A percentile compares a stretch with the other conserved stretches of the same genome.
phyloP scores from a whole-genome alignment of 2,329 filamentous ascomycete species.

The Achaetomium macrosporum region DNA sequence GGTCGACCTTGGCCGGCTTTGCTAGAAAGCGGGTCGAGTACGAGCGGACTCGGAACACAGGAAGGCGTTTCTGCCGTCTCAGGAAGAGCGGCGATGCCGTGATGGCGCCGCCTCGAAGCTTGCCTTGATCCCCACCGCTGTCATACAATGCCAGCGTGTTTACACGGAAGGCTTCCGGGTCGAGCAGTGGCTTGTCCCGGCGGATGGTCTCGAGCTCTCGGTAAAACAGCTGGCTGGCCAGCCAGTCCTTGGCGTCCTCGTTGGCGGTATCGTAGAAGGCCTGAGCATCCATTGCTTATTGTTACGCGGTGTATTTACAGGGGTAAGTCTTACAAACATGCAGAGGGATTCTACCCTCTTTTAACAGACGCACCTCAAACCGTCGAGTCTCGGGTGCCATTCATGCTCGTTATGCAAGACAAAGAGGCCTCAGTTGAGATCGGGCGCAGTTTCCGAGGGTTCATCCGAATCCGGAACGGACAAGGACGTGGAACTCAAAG shows the following conservation, averaged over 20 bases:
- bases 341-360: no score
- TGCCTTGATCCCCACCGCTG: background rate
- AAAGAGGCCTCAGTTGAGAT: no score
- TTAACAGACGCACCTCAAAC: no score
- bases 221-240: conserved; percentile 7
- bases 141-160: background rate
- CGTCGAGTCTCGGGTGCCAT: no score
- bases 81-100: background rate
- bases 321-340: no score
- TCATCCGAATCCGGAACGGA: no score
- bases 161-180: background rate
- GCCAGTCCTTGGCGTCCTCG: background rate
- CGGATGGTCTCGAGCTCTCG: conserved; percentile 17
- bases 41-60: no score
- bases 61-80: background rate
- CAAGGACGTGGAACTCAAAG: no score
- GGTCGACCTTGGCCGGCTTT: background rate
- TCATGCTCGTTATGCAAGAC: no score
- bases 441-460: no score
- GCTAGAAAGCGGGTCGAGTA: background rate
- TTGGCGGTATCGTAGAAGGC: background rate
- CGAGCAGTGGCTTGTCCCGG: conserved; percentile 9
- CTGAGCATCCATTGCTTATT: background rate
- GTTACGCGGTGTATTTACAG: no score
- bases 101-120: background rate